Percentiles rank a stretch among this genome's conserved stretches.
These are phyloP conservation scores for Penstemon newberryi DNA, from an alignment of 257 asterid genomes.

Conservation along the genomic window DNA sequence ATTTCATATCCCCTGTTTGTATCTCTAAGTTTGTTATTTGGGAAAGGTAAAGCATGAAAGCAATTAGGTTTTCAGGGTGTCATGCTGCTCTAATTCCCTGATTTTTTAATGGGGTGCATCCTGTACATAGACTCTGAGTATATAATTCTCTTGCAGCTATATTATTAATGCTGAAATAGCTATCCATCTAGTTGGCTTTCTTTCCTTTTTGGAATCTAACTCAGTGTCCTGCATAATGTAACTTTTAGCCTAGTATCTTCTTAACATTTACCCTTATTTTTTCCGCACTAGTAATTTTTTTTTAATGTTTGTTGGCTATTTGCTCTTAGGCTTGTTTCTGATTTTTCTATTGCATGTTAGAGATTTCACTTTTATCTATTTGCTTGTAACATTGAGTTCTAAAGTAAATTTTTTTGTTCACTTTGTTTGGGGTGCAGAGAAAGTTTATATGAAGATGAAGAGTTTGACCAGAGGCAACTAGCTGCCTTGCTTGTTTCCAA, in stretches of 20 bases:
- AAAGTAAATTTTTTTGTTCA: too few relatives aligned
- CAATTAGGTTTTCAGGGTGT: too few relatives aligned
- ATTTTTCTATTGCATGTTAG: conserved; percentile 4
- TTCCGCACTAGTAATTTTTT: neutral
- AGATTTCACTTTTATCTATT: neutral
- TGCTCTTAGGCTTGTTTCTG: neutral
- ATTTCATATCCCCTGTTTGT: neutral
- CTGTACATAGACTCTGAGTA: too few relatives aligned
- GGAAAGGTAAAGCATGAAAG: too few relatives aligned
- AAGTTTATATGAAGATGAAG: conserved; percentile 77
- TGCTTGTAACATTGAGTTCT: conserved; percentile 11
- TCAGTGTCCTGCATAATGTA: neutral
- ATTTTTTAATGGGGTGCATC: too few relatives aligned
- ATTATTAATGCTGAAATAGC: neutral
- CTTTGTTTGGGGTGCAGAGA: conserved; percentile 45
- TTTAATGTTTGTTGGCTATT: neutral
- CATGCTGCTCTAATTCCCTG: too few relatives aligned
- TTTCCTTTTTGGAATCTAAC: neutral
- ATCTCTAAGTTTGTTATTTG: neutral
- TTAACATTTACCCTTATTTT: neutral
- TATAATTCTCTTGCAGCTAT: too few relatives aligned
- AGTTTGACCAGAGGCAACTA: conserved; percentile 67
- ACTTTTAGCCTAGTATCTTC: too few relatives aligned
- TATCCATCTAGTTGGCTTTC: neutral
- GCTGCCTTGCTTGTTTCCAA: conserved; percentile 90